A percentile compares a stretch with the other conserved stretches of the same genome.
These are phyloP conservation scores for Bacterosira constricta DNA, from an alignment of 108 stramenopile genomes.

Conservation along the genomic window DNA sequence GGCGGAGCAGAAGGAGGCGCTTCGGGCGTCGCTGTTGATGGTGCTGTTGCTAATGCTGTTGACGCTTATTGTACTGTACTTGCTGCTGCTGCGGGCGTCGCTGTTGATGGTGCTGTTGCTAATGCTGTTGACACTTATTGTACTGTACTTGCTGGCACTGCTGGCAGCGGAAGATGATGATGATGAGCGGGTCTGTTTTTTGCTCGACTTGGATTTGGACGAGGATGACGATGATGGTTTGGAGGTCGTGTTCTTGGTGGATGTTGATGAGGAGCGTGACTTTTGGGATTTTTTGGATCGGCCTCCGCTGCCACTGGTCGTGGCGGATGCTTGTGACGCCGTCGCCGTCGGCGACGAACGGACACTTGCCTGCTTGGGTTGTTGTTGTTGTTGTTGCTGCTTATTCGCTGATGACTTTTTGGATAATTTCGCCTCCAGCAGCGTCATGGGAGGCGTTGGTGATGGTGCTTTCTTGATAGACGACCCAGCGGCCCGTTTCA, in stretches of 20 bases:
- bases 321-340: no score
- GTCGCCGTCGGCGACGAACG: no score
- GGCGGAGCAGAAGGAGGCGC: no score
- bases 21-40: no score
- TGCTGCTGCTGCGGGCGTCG: neutral
- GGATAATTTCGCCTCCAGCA: neutral
- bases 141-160: neutral
- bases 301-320: no score
- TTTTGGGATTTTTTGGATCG: no score
- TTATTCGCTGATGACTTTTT: neutral
- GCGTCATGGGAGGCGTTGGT: neutral
- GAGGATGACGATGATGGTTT: neutral
- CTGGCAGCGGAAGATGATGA: neutral
- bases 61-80: no score
- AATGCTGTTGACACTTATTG: neutral
- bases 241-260: neutral
- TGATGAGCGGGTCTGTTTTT: neutral
- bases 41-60: neutral
- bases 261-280: no score
- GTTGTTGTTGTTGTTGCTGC: neutral
- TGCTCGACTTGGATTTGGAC: neutral
- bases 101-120: neutral
- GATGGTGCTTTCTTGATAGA: neutral
- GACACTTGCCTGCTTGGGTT: no score
- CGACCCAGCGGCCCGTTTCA: neutral